Conservation (phyloP, 1,284 basidiomycete species). For the Moniliella sp. region DNA sequence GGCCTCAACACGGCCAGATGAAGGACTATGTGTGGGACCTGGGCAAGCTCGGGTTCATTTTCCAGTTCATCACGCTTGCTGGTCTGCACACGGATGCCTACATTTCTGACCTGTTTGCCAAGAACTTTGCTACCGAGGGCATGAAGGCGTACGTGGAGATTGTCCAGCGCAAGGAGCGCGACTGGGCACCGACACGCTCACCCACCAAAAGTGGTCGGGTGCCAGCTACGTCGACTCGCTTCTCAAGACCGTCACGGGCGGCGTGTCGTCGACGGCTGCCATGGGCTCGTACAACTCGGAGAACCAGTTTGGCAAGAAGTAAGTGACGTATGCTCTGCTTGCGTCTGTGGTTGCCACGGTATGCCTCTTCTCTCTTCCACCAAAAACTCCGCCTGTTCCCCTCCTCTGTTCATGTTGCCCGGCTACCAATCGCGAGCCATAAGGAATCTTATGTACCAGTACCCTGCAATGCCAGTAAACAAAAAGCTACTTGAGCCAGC, state of each 20-base stretch:
- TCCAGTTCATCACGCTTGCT: conserved; percentile 94
- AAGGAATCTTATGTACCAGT: no score
- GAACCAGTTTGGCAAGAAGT: conserved; percentile 47
- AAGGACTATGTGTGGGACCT: conserved; percentile 75
- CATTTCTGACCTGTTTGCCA: conserved; percentile 79
- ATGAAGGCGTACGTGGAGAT: conserved; percentile 45
- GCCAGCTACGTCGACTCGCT: conserved; percentile 76
- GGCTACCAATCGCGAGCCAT: no score
- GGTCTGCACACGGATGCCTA: conserved; percentile 92
- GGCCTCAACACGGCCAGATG: conserved; percentile 69
- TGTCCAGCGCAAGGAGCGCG: conserved; percentile 38
- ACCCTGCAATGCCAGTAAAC: no score
- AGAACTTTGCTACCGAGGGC: conserved; percentile 56
- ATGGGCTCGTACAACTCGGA: conserved; percentile 90
- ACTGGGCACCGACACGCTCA: conserved; percentile 36
- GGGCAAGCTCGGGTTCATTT: conserved; percentile 76
- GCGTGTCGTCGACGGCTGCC: conserved; percentile 76
- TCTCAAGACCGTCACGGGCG: conserved; percentile 81
- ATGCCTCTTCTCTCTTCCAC: no score
- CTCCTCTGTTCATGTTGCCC: no score
- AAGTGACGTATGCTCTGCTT: no score
- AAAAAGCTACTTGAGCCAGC: no score
- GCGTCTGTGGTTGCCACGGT: no score
- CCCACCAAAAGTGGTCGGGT: conserved; percentile 57
- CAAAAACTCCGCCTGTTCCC: no score